Conservation (phyloP, 2,329 filamentous ascomycete genomes). For the Penicillium sp. region DNA sequence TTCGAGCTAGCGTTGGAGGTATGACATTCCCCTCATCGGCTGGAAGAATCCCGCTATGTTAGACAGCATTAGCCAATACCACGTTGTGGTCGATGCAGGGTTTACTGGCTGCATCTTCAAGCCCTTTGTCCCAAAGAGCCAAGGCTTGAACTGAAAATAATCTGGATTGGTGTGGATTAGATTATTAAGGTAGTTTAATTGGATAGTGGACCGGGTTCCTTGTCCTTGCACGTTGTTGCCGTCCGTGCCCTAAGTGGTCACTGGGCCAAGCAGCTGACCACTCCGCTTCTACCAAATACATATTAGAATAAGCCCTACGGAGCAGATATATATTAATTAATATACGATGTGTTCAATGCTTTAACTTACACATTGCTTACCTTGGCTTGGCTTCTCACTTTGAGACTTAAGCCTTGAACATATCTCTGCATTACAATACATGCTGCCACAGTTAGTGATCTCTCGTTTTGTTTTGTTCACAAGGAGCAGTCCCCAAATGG, state of each 20-base stretch:
- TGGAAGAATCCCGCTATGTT: neutral
- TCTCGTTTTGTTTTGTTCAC: too few species aligned
- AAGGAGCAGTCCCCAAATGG: too few species aligned
- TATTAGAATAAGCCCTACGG: too few species aligned
- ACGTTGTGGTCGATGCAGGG: constrained; percentile 15
- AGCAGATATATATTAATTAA: too few species aligned
- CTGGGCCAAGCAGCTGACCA: neutral
- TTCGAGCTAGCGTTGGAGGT: neutral
- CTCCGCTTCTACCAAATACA: neutral
- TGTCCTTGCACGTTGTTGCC: constrained; percentile 1
- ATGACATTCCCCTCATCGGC: neutral
- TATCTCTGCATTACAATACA: neutral
- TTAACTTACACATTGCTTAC: neutral
- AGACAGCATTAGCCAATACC: constrained; percentile 1
- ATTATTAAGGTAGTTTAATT: neutral
- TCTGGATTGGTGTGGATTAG: neutral
- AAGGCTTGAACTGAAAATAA: neutral
- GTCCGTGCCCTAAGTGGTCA: neutral
- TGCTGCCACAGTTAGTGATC: too few species aligned
- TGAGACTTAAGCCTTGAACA: neutral
- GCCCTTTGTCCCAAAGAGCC: neutral
- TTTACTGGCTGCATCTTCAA: constrained; percentile 16
- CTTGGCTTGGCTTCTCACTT: neutral
- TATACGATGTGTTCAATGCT: too few species aligned
- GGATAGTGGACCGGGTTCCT: neutral